Conservation (phyloP, 371 early-diverging fungal species). For the Mucor mucedo region DNA sequence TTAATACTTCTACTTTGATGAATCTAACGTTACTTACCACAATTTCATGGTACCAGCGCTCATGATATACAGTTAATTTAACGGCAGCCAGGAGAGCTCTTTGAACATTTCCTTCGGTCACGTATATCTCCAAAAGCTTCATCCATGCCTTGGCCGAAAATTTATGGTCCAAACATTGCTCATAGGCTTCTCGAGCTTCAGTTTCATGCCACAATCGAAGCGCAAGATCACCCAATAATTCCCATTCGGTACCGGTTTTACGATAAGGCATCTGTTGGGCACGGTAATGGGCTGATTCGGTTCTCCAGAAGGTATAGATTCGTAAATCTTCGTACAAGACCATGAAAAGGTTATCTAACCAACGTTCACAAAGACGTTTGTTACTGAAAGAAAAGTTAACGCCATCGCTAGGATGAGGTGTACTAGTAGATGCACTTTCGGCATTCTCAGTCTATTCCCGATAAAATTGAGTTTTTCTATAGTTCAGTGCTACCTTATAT, state of each 20-base stretch:
- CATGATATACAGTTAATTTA: slow-evolving; percentile 80
- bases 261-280: slow-evolving; percentile 81
- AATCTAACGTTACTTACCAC: slow-evolving; percentile 2
- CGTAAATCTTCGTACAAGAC: slow-evolving; percentile 96
- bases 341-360: slow-evolving; percentile 98
- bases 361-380: slow-evolving; percentile 97
- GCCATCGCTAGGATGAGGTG: slow-evolving; percentile 29
- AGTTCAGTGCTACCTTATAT: neutral
- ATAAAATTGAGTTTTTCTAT: neutral
- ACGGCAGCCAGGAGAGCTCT: slow-evolving; percentile 81
- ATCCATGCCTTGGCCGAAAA: slow-evolving; percentile 90
- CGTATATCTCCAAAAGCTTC: slow-evolving; percentile 81
- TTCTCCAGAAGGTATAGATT: slow-evolving; percentile 87
- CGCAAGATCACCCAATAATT: slow-evolving; percentile 91
- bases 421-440: neutral
- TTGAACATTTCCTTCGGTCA: slow-evolving; percentile 78
- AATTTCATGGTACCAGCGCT: slow-evolving; percentile 80
- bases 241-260: slow-evolving; percentile 96
- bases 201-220: slow-evolving; percentile 83
- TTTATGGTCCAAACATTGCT: slow-evolving; percentile 84
- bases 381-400: slow-evolving; percentile 74
- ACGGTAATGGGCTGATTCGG: slow-evolving; percentile 70
- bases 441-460: slow-evolving; percentile 8
- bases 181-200: slow-evolving; percentile 92
- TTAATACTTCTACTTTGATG: neutral